Conservation (phyloP, 2,329 filamentous ascomycete species). For the Fusarium clavum region DNA sequence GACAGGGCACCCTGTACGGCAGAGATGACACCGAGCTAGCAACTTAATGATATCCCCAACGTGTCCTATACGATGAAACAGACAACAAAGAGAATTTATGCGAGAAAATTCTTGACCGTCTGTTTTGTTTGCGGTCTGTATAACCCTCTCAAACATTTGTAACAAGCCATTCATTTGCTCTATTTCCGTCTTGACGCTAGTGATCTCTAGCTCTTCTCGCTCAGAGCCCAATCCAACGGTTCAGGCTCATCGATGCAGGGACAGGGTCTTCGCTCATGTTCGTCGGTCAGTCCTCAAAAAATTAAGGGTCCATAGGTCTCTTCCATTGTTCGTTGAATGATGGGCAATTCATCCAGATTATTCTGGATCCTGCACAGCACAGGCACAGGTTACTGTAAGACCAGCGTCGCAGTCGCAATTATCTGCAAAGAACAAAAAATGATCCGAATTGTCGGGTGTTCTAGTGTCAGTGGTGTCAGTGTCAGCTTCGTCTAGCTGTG, state of each 20-base stretch:
- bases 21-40: slow-evolving; percentile 9
- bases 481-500: not conserved
- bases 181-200: slow-evolving; percentile 23
- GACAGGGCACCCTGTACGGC: slow-evolving; percentile 6
- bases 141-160: not conserved
- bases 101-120: not conserved
- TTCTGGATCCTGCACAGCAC: slow-evolving; percentile 6
- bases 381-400: slow-evolving; percentile 11
- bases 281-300: slow-evolving; percentile 20
- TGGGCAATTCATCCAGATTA: slow-evolving; percentile 1
- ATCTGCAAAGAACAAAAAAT: slow-evolving; percentile 11
- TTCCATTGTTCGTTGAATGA: not conserved
- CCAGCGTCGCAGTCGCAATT: slow-evolving; percentile 23
- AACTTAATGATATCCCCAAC: slow-evolving; percentile 7
- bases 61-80: slow-evolving; percentile 11
- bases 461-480: slow-evolving; percentile 3
- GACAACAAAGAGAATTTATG: slow-evolving; percentile 18
- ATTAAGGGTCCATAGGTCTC: slow-evolving; percentile 27
- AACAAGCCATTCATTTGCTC: not conserved
- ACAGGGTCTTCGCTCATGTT: slow-evolving; percentile 24
- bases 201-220: not conserved
- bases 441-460: slow-evolving; percentile 40
- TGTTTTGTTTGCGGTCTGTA: not conserved
- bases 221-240: slow-evolving; percentile 41
- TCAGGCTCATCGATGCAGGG: slow-evolving; percentile 43